phyloP scores from a whole-genome alignment of 2,329 filamentous ascomycete genomes.

The Cryphonectria carpinicola region DNA sequence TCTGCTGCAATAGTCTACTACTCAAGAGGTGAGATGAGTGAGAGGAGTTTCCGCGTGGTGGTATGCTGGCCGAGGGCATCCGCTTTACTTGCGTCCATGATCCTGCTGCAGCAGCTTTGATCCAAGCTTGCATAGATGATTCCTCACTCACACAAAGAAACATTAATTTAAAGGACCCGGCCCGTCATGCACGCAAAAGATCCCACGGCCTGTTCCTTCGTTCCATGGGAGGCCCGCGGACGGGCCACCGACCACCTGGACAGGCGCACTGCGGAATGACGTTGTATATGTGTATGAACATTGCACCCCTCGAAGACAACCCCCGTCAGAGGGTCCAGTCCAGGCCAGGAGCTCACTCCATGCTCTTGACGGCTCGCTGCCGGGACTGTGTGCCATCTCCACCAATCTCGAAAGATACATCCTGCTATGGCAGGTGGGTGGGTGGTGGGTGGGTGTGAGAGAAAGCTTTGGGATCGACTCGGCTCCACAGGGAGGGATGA shows the following conservation, averaged over 20 bases:
- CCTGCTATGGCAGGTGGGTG: neutral
- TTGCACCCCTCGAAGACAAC: neutral
- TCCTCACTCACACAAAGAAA: neutral
- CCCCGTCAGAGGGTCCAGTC: neutral
- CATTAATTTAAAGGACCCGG: neutral
- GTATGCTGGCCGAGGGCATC: neutral
- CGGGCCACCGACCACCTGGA: neutral
- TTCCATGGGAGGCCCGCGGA: neutral
- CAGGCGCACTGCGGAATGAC: neutral
- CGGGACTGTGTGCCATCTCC: neutral
- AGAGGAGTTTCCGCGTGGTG: neutral
- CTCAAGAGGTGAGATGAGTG: neutral
- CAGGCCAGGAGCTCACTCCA: neutral
- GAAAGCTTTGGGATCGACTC: neutral
- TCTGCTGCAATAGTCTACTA: neutral
- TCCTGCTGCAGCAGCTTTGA: neutral
- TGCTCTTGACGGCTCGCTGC: neutral
- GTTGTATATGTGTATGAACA: neutral
- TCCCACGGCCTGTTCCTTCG: neutral
- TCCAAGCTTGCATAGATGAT: neutral
- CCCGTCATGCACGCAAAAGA: neutral
- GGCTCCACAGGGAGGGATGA: neutral
- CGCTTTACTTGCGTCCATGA: neutral
- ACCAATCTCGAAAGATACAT: neutral
- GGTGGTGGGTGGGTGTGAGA: neutral